phyloP scores from a whole-genome alignment of 495 filamentous ascomycete species.

The Cercophora newfieldiana region DNA sequence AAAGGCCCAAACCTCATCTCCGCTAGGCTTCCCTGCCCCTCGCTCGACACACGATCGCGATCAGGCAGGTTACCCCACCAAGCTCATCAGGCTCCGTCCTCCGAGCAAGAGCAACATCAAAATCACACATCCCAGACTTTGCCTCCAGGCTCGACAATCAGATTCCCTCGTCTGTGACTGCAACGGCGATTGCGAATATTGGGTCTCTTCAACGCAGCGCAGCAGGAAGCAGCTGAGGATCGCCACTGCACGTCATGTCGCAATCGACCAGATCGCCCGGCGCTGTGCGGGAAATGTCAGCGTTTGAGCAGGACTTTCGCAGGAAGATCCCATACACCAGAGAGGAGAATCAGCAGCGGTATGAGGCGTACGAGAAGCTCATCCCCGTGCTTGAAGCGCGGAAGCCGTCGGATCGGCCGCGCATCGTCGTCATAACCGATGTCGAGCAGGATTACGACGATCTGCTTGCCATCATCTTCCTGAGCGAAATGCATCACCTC shows the following conservation, averaged over 20 bases:
- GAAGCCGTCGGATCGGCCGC: conserved; percentile 13
- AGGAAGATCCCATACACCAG: background rate
- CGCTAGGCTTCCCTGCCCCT: background rate
- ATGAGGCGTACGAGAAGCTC: conserved; percentile 12
- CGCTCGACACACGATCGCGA: background rate
- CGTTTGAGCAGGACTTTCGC: background rate
- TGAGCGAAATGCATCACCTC: conserved; percentile 27
- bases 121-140: background rate
- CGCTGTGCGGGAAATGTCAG: background rate
- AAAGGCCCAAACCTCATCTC: background rate
- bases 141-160: background rate
- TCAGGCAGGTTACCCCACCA: background rate
- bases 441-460: conserved; percentile 29
- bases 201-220: too few relatives aligned
- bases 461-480: conserved; percentile 25
- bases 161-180: too few relatives aligned
- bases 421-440: conserved; percentile 22
- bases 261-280: background rate
- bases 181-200: too few relatives aligned
- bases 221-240: too few relatives aligned
- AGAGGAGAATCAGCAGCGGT: background rate
- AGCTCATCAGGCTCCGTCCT: background rate
- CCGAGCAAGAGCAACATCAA: background rate
- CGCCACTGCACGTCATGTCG: too few relatives aligned
- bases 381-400: conserved; percentile 7